A percentile compares a stretch with the other conserved stretches of the same genome.
Evolutionary conservation across 768 basidiomycete genomes (phyloP).

Genomic region (Steccherinum ochraceum): DNA sequence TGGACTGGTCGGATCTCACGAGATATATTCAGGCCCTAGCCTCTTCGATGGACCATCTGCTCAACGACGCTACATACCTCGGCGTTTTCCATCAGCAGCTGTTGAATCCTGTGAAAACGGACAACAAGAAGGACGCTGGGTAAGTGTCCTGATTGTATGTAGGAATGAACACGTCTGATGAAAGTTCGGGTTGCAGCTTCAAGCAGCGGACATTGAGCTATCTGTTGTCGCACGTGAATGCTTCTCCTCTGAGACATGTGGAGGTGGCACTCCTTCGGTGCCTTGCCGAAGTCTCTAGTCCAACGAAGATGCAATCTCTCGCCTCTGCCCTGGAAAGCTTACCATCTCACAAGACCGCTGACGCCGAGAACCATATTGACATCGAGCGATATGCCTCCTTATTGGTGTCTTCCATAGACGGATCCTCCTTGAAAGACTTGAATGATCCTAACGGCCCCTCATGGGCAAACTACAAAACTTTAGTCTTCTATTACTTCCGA

Average conservation of each 20-base stretch:
- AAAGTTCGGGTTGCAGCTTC: constrained; percentile 37
- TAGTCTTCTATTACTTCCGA: constrained; percentile 38
- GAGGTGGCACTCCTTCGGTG: constrained; percentile 49
- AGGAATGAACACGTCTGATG: not conserved
- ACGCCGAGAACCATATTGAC: no score
- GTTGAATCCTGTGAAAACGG: constrained; percentile 38
- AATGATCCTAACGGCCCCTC: constrained; percentile 34
- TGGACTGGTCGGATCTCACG: constrained; percentile 58
- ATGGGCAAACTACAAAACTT: constrained; percentile 47
- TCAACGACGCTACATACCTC: constrained; percentile 54
- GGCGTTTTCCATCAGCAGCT: constrained; percentile 55
- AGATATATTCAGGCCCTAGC: constrained; percentile 50
- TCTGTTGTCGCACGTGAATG: constrained; percentile 71
- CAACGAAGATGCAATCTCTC: constrained; percentile 38
- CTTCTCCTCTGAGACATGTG: constrained; percentile 41
- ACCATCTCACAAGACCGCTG: no score
- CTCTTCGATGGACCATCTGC: constrained; percentile 46
- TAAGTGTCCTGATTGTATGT: no score
- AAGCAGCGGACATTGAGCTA: constrained; percentile 69
- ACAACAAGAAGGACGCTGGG: constrained; percentile 50
- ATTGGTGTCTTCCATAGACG: constrained; percentile 46
- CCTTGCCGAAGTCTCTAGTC: constrained; percentile 41
- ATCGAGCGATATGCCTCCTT: no score
- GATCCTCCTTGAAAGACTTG: constrained; percentile 35
- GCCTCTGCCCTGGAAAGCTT: not conserved